These are phyloP conservation scores for Lycium ferocissimum DNA, from an alignment of 257 asterid genomes.

Conservation along the genomic window DNA sequence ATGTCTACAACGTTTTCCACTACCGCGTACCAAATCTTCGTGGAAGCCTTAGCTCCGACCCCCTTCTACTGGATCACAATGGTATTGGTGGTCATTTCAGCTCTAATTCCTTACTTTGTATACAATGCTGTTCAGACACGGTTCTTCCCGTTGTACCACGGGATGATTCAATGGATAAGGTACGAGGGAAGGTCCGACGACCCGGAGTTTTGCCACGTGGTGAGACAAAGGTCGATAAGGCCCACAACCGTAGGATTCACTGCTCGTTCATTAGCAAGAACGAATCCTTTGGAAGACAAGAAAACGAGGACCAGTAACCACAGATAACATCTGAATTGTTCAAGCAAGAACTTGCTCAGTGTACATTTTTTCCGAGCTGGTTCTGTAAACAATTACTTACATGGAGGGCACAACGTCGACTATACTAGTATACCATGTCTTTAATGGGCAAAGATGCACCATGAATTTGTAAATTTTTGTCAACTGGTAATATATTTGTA, in stretches of 20 bases:
- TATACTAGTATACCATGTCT: slow-evolving; percentile 1
- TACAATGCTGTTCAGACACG: slow-evolving; percentile 53
- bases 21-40: slow-evolving; percentile 71
- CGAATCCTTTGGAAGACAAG: slow-evolving; percentile 56
- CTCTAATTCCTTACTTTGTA: slow-evolving; percentile 61
- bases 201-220: slow-evolving; percentile 68
- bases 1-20: slow-evolving; percentile 53
- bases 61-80: slow-evolving; percentile 69
- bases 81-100: slow-evolving; percentile 48
- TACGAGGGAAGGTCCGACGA: slow-evolving; percentile 72
- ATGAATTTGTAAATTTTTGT: slow-evolving; percentile 21
- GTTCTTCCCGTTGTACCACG: slow-evolving; percentile 74
- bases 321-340: slow-evolving; percentile 32
- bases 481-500: slow-evolving; percentile 23
- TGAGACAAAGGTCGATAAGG: slow-evolving; percentile 77
- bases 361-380: slow-evolving; percentile 32
- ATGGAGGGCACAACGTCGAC: not conserved
- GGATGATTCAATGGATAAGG: slow-evolving; percentile 90
- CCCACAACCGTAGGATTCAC: slow-evolving; percentile 83
- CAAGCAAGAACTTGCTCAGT: slow-evolving; percentile 30
- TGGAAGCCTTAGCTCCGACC: slow-evolving; percentile 74
- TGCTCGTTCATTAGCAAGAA: slow-evolving; percentile 86
- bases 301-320: slow-evolving; percentile 26
- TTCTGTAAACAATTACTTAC: not conserved
- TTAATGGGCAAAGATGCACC: slow-evolving; percentile 9